A percentile compares a stretch with the other conserved stretches of the same genome.
Evolutionary conservation across 2,329 filamentous ascomycete species (phyloP).

Genomic region (Dothideomycetes sp.): DNA sequence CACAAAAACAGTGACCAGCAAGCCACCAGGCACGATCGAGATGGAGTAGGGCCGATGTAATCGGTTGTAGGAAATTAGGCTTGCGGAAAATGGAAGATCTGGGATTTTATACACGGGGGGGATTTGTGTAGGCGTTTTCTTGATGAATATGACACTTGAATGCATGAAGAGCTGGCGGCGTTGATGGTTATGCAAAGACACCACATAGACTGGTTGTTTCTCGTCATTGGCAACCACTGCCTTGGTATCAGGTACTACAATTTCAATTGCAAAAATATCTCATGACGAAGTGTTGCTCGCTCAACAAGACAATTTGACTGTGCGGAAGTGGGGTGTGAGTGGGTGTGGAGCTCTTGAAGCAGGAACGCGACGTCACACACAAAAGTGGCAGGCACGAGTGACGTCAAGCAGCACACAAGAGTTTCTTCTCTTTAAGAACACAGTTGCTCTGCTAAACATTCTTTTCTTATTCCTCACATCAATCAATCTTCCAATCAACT

Average conservation of each 20-base stretch:
- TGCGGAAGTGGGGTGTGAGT: too few species aligned
- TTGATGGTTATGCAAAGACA: constrained; percentile 6
- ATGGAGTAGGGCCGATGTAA: constrained; percentile 47
- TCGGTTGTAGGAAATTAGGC: constrained; percentile 6
- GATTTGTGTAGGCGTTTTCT: constrained; percentile 6
- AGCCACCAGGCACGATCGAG: constrained; percentile 65
- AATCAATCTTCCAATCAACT: constrained; percentile 10
- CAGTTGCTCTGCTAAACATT: constrained; percentile 10
- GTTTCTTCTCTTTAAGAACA: constrained; percentile 2
- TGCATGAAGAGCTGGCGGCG: constrained; percentile 11
- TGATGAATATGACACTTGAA: constrained; percentile 11
- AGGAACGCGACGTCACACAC: too few species aligned
- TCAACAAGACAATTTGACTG: not conserved
- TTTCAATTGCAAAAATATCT: not conserved
- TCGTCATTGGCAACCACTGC: constrained; percentile 4
- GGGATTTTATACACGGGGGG: constrained; percentile 3
- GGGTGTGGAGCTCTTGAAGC: too few species aligned
- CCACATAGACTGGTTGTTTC: constrained; percentile 1
- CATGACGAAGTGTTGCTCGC: constrained; percentile 12
- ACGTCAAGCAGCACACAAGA: too few species aligned
- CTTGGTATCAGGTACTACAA: constrained; percentile 2
- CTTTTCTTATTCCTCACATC: constrained; percentile 9
- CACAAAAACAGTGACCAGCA: constrained; percentile 45
- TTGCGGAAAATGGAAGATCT: too few species aligned
- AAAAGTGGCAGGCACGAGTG: too few species aligned